phyloP scores from a whole-genome alignment of 441 rosid genomes.

The Populus trichocarpa region DNA sequence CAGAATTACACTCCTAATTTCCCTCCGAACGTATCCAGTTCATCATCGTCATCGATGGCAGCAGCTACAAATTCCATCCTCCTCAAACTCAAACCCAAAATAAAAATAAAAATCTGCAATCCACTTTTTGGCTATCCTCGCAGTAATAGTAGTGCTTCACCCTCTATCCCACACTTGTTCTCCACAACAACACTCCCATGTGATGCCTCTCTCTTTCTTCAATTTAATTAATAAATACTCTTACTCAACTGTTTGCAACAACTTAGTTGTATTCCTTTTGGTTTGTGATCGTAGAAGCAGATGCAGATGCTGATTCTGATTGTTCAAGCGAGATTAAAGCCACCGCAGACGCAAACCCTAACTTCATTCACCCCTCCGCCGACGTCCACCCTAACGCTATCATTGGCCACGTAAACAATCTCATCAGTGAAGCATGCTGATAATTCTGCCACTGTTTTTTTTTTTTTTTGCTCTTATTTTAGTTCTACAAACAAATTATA shows the following conservation, averaged over 20 bases:
- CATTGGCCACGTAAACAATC: conserved; percentile 55
- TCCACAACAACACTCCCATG: neutral
- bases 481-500: neutral
- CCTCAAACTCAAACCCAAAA: neutral
- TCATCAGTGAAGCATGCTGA: too few relatives aligned
- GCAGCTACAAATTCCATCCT: neutral
- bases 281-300: neutral
- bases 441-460: too few relatives aligned
- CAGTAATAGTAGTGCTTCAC: neutral
- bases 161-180: neutral
- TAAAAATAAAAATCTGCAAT: neutral
- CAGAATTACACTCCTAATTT: too few relatives aligned
- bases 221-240: too few relatives aligned
- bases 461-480: neutral
- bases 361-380: conserved; percentile 69
- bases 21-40: neutral
- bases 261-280: neutral
- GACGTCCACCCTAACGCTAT: conserved; percentile 73
- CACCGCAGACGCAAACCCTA: conserved; percentile 8
- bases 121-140: neutral
- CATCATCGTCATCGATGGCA: neutral
- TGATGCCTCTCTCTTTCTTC: neutral
- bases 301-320: neutral
- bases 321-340: neutral
- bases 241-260: neutral